Evolutionary conservation across 2,329 filamentous ascomycete genomes (phyloP).

Genomic region (Madurella fahalii): DNA sequence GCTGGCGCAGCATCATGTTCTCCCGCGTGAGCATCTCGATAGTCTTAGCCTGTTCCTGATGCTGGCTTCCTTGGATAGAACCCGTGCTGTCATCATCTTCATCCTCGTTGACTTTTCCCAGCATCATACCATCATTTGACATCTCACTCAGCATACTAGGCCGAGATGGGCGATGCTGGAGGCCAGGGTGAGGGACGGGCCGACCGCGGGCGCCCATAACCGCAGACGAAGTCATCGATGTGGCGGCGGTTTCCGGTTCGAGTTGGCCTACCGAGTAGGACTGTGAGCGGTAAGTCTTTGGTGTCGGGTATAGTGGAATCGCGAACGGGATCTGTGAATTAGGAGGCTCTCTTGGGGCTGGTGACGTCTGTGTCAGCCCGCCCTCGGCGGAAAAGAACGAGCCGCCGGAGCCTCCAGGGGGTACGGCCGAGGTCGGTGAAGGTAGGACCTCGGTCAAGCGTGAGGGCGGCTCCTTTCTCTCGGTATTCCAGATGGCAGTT

Average conservation of each 20-base stretch:
- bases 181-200: constrained; percentile 56
- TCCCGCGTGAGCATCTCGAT: constrained; percentile 61
- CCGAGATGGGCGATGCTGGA: constrained; percentile 78
- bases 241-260: constrained; percentile 58
- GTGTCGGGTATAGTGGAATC: constrained; percentile 83
- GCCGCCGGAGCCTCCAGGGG: constrained; percentile 38
- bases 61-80: constrained; percentile 50
- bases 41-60: constrained; percentile 57
- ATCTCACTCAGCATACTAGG: constrained; percentile 73
- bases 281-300: constrained; percentile 90
- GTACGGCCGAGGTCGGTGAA: constrained; percentile 64
- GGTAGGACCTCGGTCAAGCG: constrained; percentile 70
- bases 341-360: constrained; percentile 48
- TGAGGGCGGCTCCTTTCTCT: constrained; percentile 73
- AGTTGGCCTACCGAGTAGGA: constrained; percentile 94
- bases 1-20: constrained; percentile 55
- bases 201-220: constrained; percentile 50
- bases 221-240: constrained; percentile 44
- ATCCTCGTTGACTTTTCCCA: constrained; percentile 68
- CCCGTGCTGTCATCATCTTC: constrained; percentile 54
- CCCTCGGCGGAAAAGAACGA: constrained; percentile 49
- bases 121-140: constrained; percentile 58
- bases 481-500: constrained; percentile 77
- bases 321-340: constrained; percentile 75
- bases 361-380: constrained; percentile 46